Percentiles rank a stretch among this genome's conserved stretches.
phyloP scores from a whole-genome alignment of 345 rosid genomes.

The Moringa oleifera region DNA sequence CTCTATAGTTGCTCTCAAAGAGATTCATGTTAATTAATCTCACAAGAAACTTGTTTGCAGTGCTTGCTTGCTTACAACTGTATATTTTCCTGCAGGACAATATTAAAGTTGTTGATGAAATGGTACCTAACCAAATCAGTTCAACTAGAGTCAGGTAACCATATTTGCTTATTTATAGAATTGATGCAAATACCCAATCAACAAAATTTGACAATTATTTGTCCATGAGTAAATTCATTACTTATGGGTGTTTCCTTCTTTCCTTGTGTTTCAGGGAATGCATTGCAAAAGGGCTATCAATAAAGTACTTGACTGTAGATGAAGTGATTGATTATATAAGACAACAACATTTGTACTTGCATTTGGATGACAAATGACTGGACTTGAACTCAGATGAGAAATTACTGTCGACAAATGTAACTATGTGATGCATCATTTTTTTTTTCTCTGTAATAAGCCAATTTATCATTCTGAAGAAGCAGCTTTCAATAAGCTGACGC shows the following conservation, averaged over 20 bases:
- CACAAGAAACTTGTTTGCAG: neutral
- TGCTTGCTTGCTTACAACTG: neutral
- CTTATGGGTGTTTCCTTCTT: neutral
- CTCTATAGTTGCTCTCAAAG: too few species aligned
- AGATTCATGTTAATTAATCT: too few species aligned
- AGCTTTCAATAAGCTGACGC: too few species aligned
- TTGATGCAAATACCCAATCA: neutral
- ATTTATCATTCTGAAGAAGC: too few species aligned
- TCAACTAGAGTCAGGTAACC: conserved; percentile 71
- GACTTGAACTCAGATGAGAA: neutral
- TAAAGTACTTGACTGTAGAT: conserved; percentile 72
- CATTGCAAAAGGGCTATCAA: conserved; percentile 61
- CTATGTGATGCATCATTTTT: too few species aligned
- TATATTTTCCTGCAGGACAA: conserved; percentile 40
- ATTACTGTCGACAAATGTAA: too few species aligned
- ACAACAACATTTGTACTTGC: conserved; percentile 40
- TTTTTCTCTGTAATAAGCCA: too few species aligned
- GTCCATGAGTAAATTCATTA: neutral
- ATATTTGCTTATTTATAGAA: neutral
- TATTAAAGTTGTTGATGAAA: conserved; percentile 54
- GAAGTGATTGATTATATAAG: conserved; percentile 55
- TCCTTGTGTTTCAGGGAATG: conserved; percentile 53
- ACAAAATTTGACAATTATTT: too few species aligned
- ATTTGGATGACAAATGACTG: neutral
- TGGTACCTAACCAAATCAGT: conserved; percentile 78